Evolutionary conservation across 805 yeast genomes (phyloP).

Genomic region (Teunomyces pallodes): DNA sequence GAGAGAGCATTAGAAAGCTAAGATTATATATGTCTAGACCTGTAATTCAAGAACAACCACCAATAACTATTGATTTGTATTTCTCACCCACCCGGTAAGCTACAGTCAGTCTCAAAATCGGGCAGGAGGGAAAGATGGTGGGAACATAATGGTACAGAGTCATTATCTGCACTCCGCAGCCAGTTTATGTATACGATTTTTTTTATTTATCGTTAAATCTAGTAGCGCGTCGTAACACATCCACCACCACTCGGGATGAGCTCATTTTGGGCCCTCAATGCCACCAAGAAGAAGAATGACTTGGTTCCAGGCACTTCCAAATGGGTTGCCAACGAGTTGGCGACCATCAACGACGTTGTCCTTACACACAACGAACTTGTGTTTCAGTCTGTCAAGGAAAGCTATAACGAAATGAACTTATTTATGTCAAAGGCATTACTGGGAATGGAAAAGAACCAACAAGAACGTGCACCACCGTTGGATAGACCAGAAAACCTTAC

Average conservation of each 20-base stretch:
- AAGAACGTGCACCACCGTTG: slow-evolving; percentile 3
- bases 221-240: neutral
- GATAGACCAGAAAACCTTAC: slow-evolving; percentile 4
- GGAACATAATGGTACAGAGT: neutral
- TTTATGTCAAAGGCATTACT: slow-evolving; percentile 36
- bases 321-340: slow-evolving; percentile 48
- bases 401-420: slow-evolving; percentile 40
- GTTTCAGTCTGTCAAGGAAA: slow-evolving; percentile 36
- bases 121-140: neutral
- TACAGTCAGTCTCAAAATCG: no score
- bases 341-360: slow-evolving; percentile 37
- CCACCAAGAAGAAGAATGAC: slow-evolving; percentile 25
- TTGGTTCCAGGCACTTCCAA: slow-evolving; percentile 52
- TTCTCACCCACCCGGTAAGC: no score
- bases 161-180: neutral
- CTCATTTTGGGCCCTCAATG: slow-evolving; percentile 33
- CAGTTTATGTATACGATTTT: neutral
- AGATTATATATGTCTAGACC: no score
- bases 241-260: slow-evolving; percentile 5
- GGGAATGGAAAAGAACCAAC: slow-evolving; percentile 8
- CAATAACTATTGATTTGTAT: no score
- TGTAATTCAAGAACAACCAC: no score
- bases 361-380: slow-evolving; percentile 37
- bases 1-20: no score
- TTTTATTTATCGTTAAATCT: neutral